Conservation (phyloP, 306 rosid species). For the Prunus mongolica region DNA sequence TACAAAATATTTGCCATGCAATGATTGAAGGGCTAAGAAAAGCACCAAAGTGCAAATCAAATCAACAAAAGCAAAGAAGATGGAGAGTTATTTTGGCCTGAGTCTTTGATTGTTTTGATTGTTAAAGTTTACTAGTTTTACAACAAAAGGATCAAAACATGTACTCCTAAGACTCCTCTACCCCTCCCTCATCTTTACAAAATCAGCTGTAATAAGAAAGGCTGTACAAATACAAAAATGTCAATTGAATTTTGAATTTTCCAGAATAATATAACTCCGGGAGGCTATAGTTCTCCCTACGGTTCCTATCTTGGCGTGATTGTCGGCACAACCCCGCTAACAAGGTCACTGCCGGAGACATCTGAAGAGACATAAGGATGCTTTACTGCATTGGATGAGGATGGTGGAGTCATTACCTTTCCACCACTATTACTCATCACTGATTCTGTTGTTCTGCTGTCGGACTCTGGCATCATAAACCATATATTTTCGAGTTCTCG, state of each 20-base stretch:
- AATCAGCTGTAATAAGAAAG: neutral
- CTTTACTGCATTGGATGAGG: constrained; percentile 47
- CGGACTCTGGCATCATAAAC: constrained; percentile 59
- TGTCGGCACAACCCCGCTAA: constrained; percentile 73
- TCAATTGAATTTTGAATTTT: neutral
- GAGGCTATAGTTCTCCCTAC: neutral
- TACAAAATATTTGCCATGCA: too few species aligned
- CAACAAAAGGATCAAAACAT: neutral
- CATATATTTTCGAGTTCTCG: constrained; percentile 76
- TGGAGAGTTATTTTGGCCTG: too few species aligned
- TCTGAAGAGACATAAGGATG: constrained; percentile 58
- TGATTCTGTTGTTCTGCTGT: constrained; percentile 30
- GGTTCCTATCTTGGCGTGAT: constrained; percentile 77
- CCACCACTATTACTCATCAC: constrained; percentile 25
- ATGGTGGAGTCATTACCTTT: constrained; percentile 41
- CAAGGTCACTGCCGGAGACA: constrained; percentile 77
- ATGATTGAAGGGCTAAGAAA: too few species aligned
- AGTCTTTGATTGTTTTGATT: neutral
- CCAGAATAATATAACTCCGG: neutral
- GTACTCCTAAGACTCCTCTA: neutral
- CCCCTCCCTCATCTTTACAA: neutral
- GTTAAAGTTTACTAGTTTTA: neutral
- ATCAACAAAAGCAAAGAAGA: too few species aligned
- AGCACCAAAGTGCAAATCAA: too few species aligned
- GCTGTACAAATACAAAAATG: constrained; percentile 2